Percentiles rank a stretch among this genome's conserved stretches.
Evolutionary conservation across 805 yeast genomes (phyloP).

Genomic region (Hanseniaspora jakobsenii): DNA sequence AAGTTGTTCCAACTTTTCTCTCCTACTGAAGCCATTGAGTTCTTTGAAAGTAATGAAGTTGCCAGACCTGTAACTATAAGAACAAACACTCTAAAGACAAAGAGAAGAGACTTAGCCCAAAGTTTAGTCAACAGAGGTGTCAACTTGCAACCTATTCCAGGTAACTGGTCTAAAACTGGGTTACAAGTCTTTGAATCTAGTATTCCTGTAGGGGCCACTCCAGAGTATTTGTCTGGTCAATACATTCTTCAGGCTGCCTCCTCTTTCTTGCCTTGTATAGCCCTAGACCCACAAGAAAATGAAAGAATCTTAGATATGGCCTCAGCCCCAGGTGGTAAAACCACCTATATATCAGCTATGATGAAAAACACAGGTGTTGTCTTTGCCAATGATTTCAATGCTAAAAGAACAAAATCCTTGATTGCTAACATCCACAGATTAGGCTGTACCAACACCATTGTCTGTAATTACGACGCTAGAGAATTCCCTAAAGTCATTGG

Average conservation of each 20-base stretch:
- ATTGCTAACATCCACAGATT: constrained; percentile 95
- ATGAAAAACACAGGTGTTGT: constrained; percentile 98
- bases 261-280: constrained; percentile 94
- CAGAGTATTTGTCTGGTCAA: constrained; percentile 96
- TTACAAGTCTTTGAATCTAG: constrained; percentile 94
- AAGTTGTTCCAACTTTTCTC: constrained; percentile 82
- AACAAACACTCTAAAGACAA: constrained; percentile 89
- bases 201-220: constrained; percentile 99
- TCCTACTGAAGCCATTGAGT: constrained; percentile 94
- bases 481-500: constrained; percentile 97
- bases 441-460: constrained; percentile 93
- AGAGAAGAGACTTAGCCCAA: constrained; percentile 93
- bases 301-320: constrained; percentile 98
- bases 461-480: constrained; percentile 94
- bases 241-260: constrained; percentile 97
- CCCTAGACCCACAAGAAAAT: constrained; percentile 90
- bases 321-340: constrained; percentile 98
- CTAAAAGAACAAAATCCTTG: constrained; percentile 88
- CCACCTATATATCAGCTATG: constrained; percentile 85
- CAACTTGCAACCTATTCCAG: constrained; percentile 81
- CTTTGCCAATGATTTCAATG: constrained; percentile 94
- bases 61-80: constrained; percentile 94
- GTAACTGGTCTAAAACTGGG: constrained; percentile 97
- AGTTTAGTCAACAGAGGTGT: constrained; percentile 92
- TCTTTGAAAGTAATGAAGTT: constrained; percentile 95